These are phyloP conservation scores for Naganishia vaughanmartiniae DNA, from an alignment of 768 basidiomycete species.

Conservation along the genomic window DNA sequence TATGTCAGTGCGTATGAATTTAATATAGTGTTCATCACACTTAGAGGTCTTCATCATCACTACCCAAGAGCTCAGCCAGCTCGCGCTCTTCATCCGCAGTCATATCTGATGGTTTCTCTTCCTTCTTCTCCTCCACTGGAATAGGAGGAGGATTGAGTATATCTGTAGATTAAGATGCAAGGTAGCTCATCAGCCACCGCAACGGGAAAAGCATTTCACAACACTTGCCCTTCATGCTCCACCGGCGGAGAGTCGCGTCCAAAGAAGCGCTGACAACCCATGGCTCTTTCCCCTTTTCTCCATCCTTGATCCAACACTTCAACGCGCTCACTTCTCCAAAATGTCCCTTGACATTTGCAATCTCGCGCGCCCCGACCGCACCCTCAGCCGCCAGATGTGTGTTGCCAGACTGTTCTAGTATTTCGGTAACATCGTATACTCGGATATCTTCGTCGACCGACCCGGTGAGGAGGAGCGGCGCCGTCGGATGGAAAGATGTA, in stretches of 20 bases:
- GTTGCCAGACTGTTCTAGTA: conserved; percentile 62
- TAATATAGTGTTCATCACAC: background rate
- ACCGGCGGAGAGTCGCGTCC: conserved; percentile 82
- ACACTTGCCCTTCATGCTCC: conserved; percentile 67
- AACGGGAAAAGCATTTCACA: background rate
- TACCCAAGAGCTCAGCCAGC: conserved; percentile 70
- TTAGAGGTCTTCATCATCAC: conserved; percentile 16
- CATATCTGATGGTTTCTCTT: conserved; percentile 55
- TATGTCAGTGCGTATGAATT: background rate
- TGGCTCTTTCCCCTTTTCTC: conserved; percentile 63
- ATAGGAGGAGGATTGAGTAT: conserved; percentile 43
- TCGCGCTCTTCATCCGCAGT: conserved; percentile 89
- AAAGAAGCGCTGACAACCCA: conserved; percentile 82
- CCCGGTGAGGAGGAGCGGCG: conserved; percentile 76
- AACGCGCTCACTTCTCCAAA: conserved; percentile 83
- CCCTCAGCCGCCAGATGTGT: conserved; percentile 5
- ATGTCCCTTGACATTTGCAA: conserved; percentile 67
- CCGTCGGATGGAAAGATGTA: conserved; percentile 56
- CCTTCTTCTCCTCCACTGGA: conserved; percentile 37
- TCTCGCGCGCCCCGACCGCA: conserved; percentile 20
- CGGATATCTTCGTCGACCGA: conserved; percentile 74
- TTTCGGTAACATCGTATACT: conserved; percentile 70
- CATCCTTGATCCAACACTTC: conserved; percentile 63
- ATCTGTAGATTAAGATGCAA: conserved; percentile 15
- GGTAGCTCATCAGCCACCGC: background rate